Base-by-base conservation (phyloP, 2,329 filamentous ascomycete genomes). In the Claviceps capensis region DNA sequence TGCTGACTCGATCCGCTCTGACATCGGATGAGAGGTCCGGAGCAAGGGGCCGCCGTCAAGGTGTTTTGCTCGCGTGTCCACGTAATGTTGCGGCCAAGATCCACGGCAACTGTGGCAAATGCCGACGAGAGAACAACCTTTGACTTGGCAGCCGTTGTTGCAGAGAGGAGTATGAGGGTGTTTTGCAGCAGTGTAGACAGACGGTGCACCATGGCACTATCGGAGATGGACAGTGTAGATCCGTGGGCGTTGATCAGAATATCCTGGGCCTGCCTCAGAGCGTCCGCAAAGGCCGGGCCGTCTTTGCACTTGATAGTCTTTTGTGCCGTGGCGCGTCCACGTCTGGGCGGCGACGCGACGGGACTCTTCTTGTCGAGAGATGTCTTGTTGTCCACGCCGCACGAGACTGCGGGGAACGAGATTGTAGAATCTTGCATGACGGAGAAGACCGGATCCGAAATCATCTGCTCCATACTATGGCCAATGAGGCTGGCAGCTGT, bases 381-480 rank as follows among this genome's bases (percentile, higher is more conserved):
- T n/a, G 54, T 56, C 54, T 69, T 70, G 38, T 75, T 75, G 37
- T 75, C 75, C 26, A 68, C 60, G 30, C 67, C 63, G 56, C 65
- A 62, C 23, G 70, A 69, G 40, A 91, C 73, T 0, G 87, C 82
- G 1, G 90, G 88, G 54, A 91, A 85, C 0, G 89, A 94, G 26
- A 96, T 82, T 0, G 89, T 95, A 0, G 93, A 96, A 61, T 98
- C 93, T 46, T 91, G 87, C 16, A 97, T 77, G 9, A 91, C 86
- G 17, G 88, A 94, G 65, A 91, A 94, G 3, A 93, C 85, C 2
- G 90, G 83, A 65, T 95, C 87, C 4, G 78, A 77, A 13, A 82
- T 77, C 72, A 95, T 86, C 60, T 84, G 77, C 47, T 84, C 79
- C 60, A 85, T 74, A 55, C 83, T 85, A 64, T 85, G 77, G 16